These are phyloP conservation scores for Geum urbanum DNA, from an alignment of 306 rosid genomes.

Conservation along the genomic window DNA sequence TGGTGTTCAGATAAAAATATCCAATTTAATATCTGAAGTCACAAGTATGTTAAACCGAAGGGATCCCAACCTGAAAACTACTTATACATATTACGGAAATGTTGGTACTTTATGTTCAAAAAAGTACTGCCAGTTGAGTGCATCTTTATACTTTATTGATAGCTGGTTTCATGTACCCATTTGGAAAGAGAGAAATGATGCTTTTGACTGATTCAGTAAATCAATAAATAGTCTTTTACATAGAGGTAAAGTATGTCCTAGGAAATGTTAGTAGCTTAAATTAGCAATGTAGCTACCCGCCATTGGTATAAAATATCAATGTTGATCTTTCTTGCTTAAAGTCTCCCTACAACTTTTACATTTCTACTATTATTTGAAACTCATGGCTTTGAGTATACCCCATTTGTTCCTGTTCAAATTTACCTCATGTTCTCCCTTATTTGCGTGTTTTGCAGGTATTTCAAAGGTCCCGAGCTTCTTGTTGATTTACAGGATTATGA, in stretches of 20 bases:
- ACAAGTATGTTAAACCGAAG: not conserved
- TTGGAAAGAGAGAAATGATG: not conserved
- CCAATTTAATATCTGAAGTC: not conserved
- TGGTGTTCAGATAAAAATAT: not conserved
- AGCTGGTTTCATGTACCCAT: not conserved
- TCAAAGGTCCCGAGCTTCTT: slow-evolving; percentile 96
- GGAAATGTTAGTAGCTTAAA: not conserved
- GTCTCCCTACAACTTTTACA: not conserved
- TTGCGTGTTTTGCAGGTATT: slow-evolving; percentile 54
- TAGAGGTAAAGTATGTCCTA: not conserved
- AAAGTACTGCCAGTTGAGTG: not conserved
- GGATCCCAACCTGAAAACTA: no score
- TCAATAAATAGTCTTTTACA: not conserved
- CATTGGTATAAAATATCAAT: not conserved
- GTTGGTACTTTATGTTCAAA: not conserved
- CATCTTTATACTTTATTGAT: not conserved
- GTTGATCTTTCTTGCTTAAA: not conserved
- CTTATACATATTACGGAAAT: not conserved
- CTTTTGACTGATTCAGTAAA: not conserved
- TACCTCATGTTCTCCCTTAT: slow-evolving; percentile 10
- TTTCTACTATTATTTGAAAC: not conserved
- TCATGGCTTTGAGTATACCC: not conserved
- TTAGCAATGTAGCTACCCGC: not conserved
- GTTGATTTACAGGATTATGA: slow-evolving; percentile 97
- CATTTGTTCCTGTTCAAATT: not conserved